Percentiles rank a stretch among this genome's conserved stretches.
Conservation (phyloP, 176 grass and related monocot species). For the Oryza glumipatula region DNA sequence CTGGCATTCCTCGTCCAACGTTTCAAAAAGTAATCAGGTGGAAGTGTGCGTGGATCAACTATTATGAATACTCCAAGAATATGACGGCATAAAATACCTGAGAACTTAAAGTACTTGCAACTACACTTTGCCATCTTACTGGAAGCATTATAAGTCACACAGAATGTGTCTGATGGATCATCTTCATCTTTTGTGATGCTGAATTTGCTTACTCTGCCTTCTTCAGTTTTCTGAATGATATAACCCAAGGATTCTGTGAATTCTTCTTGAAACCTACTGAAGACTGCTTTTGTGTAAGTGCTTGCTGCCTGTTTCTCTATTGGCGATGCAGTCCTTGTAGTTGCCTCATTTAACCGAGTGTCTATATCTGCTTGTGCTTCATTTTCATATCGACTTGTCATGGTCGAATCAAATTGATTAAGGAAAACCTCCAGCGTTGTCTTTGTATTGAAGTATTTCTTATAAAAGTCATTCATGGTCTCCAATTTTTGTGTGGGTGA, state of each 20-base stretch:
- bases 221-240: slow-evolving; percentile 71
- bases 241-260: slow-evolving; percentile 89
- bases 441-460: slow-evolving; percentile 82
- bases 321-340: slow-evolving; percentile 71
- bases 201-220: slow-evolving; percentile 65
- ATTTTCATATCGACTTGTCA: slow-evolving; percentile 62
- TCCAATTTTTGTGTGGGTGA: slow-evolving; percentile 66
- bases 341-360: slow-evolving; percentile 48
- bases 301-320: slow-evolving; percentile 93
- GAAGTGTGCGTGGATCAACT: slow-evolving; percentile 67
- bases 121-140: slow-evolving; percentile 77
- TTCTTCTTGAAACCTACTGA: slow-evolving; percentile 90
- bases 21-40: slow-evolving; percentile 69
- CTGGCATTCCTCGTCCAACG: slow-evolving; percentile 84
- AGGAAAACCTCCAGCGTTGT: slow-evolving; percentile 81
- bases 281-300: slow-evolving; percentile 80
- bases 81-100: slow-evolving; percentile 90
- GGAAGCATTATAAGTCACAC: slow-evolving; percentile 72
- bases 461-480: slow-evolving; percentile 86
- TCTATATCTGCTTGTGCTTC: slow-evolving; percentile 74
- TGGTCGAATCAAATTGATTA: slow-evolving; percentile 66
- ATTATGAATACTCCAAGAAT: slow-evolving; percentile 87
- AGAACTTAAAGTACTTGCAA: slow-evolving; percentile 85
- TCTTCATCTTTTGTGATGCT: slow-evolving; percentile 80
- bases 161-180: slow-evolving; percentile 75